Base-by-base conservation (phyloP, 164 flowering plant species). In the Umbellularia californica region DNA sequence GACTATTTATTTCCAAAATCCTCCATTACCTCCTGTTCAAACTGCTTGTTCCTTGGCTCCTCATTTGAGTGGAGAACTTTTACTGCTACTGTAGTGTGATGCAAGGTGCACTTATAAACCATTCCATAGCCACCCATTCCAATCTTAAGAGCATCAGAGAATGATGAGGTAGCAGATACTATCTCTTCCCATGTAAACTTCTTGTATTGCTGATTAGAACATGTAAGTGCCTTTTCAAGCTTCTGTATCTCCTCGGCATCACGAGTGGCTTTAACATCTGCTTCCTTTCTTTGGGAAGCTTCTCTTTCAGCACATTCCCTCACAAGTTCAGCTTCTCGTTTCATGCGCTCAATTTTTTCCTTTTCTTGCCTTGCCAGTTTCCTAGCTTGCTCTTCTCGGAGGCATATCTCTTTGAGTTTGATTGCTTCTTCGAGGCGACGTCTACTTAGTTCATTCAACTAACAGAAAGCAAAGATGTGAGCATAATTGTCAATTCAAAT, bases 91-190 rank as follows among this genome's bases (percentile, higher is more conserved):
- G 84, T 78, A 9, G 90, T 87, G 68, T 92, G 89, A 76, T 85
- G 88, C 73, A 95, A 81, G 72, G 47, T 85, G 83, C 97, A 84
- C 79, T 86, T 92, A 47, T 92, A 95, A 52, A 95, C 95, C 22
- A 85, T 82, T 65, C 98, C 98, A 82, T 86, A 85, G 11, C 89
- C 88, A 24, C 98, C 98, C 83, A 75, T 82, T 77, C 98, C 98
- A 72, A 95, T 82, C 80, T 41, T 85, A 72, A 83, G 88, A 73
- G 85, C 69, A 14, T 91, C 93, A 27, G 91, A 88, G 75, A 95
- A 95, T 12, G 94, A 91, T 15, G 86, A 89, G 11, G 95, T 90
- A 27, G 95, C 92, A 50, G 85, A 79, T 10, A 74, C 83, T 58
- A 95, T 95, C 74, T 95, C 97, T 77, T 90, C 95, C 97, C 94